Evolutionary conservation across 495 filamentous ascomycete species (phyloP).

Genomic region (Xylaria acuta): DNA sequence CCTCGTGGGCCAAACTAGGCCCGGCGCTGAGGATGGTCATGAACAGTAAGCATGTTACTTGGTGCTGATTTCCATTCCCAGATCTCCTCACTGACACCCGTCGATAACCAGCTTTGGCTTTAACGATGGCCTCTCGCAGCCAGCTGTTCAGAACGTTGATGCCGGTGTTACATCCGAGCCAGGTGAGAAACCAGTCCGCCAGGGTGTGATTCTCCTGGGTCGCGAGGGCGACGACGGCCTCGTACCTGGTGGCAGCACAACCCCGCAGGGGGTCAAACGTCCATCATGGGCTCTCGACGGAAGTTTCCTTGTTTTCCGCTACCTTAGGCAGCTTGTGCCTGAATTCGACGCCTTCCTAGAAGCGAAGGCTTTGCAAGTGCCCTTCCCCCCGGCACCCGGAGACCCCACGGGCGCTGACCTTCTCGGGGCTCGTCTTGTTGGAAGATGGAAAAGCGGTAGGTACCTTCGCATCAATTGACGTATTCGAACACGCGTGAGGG

Average conservation of each 20-base stretch:
- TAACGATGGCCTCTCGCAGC: constrained; percentile 43
- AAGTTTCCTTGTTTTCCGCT: constrained; percentile 47
- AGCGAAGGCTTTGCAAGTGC: constrained; percentile 14
- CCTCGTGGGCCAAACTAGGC: constrained; percentile 39
- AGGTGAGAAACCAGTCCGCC: constrained; percentile 32
- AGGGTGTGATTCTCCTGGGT: constrained; percentile 42
- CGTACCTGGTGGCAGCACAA: not conserved
- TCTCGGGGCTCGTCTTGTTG: constrained; percentile 49
- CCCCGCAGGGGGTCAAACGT: constrained; percentile 19
- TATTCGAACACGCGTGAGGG: not conserved
- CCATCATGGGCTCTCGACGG: constrained; percentile 49
- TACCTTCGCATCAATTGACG: not conserved
- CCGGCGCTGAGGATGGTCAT: constrained; percentile 42
- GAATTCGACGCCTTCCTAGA: constrained; percentile 37
- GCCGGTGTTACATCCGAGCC: constrained; percentile 32
- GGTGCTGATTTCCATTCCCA: not conserved
- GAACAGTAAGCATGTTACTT: constrained; percentile 42
- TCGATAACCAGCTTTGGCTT: constrained; percentile 42
- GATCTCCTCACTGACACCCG: constrained; percentile 25
- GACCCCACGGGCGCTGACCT: constrained; percentile 42
- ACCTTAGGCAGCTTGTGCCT: constrained; percentile 46
- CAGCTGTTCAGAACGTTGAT: constrained; percentile 32
- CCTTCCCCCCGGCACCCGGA: constrained; percentile 9
- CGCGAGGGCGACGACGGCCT: constrained; percentile 35
- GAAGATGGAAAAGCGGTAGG: constrained; percentile 46